Evolutionary conservation across 495 filamentous ascomycete genomes (phyloP), one percentile per base, ranked within the genome.

Genomic region (Neurospora sp.): DNA sequence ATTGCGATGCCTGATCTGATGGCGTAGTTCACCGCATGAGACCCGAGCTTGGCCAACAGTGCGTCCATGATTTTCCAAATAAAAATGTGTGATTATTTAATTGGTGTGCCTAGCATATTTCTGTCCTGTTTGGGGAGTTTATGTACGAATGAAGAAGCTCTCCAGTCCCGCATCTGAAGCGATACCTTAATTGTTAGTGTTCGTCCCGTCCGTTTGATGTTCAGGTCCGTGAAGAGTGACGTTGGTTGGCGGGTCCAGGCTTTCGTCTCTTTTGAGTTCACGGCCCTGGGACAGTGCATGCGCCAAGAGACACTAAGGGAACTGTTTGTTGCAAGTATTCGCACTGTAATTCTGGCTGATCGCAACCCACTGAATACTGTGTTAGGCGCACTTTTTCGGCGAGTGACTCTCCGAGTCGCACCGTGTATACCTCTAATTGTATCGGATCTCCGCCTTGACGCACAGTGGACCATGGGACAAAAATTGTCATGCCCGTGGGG

Each of bases 1-100:
- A 98, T 89, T 12, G 90, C 89, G 72, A 99, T 90, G 48, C 94
- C 96, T n/a, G 93, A 96, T 74, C 91, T 85, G 74, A 97, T 92
- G 81, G 93, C 94, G 87, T 93, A 94, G 82, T 94, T 97, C 88
- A 94, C 91, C 68, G 93, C 93, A 83, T 97, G 94, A 65, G 75
- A 73, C 73, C 86, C 76, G 81, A 96, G 87, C 73, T 89, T 89
- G 53, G 85, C 82, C 72, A 96, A 83, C 72, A 97, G 87, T 72
- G 89, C 86, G 76, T 97, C 94, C 94, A 97, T 97, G 72, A 79
- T 87, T 76, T 73, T 31, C 12, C 70, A 68, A 71, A 73, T 75
- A 65, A 65, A 16, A 65, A 35, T 35, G 27, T 35, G 53, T 35
- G 53, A 35, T 35, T 65, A 65, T 16, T 65, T 65, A 8, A 65